Conservation (phyloP, 495 filamentous ascomycete genomes). For the Hypoxylon intermedium region DNA sequence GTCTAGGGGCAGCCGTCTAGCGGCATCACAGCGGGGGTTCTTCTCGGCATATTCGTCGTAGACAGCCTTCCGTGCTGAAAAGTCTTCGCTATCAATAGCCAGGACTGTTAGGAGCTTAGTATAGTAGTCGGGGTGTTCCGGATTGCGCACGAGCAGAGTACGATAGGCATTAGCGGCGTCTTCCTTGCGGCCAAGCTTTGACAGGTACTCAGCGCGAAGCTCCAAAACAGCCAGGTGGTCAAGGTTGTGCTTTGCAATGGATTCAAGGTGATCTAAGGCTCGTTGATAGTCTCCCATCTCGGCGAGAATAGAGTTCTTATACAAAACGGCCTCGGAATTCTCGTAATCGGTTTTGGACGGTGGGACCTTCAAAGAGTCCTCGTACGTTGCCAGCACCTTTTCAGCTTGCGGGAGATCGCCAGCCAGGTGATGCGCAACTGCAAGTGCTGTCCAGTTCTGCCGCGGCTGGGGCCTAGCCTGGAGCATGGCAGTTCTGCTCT, state of each 20-base stretch:
- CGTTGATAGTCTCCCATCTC: conserved; percentile 79
- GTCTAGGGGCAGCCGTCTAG: conserved; percentile 84
- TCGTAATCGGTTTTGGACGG: conserved; percentile 81
- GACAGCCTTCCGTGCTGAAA: conserved; percentile 67
- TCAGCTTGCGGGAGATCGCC: conserved; percentile 87
- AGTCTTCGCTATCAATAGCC: conserved; percentile 67
- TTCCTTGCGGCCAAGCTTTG: conserved; percentile 75
- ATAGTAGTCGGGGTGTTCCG: conserved; percentile 88
- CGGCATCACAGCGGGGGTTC: conserved; percentile 81
- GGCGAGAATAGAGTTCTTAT: conserved; percentile 94
- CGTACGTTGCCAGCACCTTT: conserved; percentile 87
- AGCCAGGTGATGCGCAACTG: conserved; percentile 87
- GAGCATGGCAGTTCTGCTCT: conserved; percentile 84
- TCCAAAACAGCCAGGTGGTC: conserved; percentile 93
- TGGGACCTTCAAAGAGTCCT: conserved; percentile 82
- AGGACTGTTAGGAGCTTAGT: conserved; percentile 72
- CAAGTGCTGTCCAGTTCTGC: conserved; percentile 95
- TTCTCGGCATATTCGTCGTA: conserved; percentile 85
- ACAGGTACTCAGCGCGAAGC: conserved; percentile 81
- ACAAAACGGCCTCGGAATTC: conserved; percentile 93
- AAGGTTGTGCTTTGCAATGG: conserved; percentile 73
- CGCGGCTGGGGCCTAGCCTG: conserved; percentile 77
- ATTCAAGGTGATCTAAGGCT: conserved; percentile 87
- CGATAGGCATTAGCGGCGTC: conserved; percentile 86
- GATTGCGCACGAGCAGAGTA: conserved; percentile 81